phyloP scores from a whole-genome alignment of 129 eudicot genomes.

The Smallanthus sonchifolius region DNA sequence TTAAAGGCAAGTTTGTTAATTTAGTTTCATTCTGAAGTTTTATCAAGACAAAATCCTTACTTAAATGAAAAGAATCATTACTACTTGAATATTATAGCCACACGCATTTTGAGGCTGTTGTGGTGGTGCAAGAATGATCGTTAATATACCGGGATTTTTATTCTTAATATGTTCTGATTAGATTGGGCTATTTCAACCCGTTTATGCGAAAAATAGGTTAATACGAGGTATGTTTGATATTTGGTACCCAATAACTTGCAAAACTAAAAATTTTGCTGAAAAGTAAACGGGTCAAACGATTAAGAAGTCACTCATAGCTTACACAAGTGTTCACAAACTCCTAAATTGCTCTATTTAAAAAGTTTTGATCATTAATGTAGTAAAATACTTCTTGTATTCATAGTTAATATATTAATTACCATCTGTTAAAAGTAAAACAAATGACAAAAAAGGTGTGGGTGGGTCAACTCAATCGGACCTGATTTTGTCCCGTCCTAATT shows the following conservation, averaged over 20 bases:
- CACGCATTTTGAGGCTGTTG: background rate
- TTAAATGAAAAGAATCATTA: background rate
- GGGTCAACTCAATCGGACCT: background rate
- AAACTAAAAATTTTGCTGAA: background rate
- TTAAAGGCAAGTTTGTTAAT: constrained; percentile 53
- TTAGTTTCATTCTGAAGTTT: background rate
- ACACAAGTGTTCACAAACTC: background rate
- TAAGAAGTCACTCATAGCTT: background rate
- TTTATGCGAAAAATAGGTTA: background rate
- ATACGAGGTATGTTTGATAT: background rate
- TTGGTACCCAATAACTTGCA: background rate
- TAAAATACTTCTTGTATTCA: background rate
- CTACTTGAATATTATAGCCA: background rate
- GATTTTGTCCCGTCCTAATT: background rate
- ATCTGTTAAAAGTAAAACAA: background rate
- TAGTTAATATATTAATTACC: background rate
- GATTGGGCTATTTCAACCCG: background rate
- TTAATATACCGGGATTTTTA: background rate
- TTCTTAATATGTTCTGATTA: background rate
- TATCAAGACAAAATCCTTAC: background rate
- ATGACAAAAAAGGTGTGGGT: background rate
- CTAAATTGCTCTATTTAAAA: background rate
- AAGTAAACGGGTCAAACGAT: background rate
- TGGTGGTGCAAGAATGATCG: background rate
- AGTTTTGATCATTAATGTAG: background rate